Evolutionary conservation across 148 eudicot genomes (phyloP).

Genomic region (Simmondsia chinensis): DNA sequence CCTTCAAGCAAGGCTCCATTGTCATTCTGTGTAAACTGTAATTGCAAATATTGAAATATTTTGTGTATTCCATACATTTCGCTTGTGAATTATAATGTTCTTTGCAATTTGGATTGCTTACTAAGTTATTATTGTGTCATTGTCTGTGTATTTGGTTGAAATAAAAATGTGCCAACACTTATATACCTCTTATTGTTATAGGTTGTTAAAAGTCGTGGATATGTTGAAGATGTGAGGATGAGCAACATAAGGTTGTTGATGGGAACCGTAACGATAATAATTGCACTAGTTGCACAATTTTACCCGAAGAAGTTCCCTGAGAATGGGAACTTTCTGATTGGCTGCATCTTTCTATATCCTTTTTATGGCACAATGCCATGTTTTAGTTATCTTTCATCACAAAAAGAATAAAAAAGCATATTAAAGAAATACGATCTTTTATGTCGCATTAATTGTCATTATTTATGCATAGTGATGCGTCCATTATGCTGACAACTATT

Average conservation of each 20-base stretch:
- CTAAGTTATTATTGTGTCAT: neutral
- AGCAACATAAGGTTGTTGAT: slow-evolving; percentile 66
- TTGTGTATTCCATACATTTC: too few species aligned
- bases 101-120: neutral
- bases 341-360: slow-evolving; percentile 86
- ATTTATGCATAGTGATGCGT: too few species aligned
- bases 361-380: slow-evolving; percentile 11
- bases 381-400: neutral
- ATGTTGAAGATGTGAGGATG: slow-evolving; percentile 77
- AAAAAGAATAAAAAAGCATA: too few species aligned
- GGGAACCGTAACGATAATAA: slow-evolving; percentile 55
- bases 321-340: slow-evolving; percentile 51
- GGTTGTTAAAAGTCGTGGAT: slow-evolving; percentile 68
- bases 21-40: too few species aligned
- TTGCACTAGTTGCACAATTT: slow-evolving; percentile 86
- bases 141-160: neutral
- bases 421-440: too few species aligned
- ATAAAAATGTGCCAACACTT: neutral
- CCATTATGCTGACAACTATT: too few species aligned
- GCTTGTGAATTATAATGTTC: too few species aligned
- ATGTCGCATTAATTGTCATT: too few species aligned
- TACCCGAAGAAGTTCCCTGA: slow-evolving; percentile 84
- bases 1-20: too few species aligned
- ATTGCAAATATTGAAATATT: too few species aligned
- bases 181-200: slow-evolving; percentile 10